Percentiles rank a stretch among this genome's conserved stretches.
phyloP scores from a whole-genome alignment of 2,329 filamentous ascomycete genomes.

The Ambrosiella beaveri region DNA sequence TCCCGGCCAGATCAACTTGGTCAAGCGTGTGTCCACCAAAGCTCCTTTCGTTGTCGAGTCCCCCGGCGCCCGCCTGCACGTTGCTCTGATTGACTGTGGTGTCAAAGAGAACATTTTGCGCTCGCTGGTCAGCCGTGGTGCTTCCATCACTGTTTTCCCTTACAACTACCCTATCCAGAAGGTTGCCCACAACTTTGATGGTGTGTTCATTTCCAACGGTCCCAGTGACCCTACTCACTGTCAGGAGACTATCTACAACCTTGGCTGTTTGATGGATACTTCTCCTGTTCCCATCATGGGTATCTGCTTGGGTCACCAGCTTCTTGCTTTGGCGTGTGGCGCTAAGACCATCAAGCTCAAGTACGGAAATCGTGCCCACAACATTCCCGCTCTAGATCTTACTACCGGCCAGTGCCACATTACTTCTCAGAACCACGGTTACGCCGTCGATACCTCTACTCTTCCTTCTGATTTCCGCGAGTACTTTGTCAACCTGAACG shows the following conservation, averaged over 20 bases:
- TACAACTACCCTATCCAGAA: constrained; percentile 98
- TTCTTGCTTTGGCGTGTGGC: constrained; percentile 76
- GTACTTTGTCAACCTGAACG: constrained; percentile 97
- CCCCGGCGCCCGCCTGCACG: constrained; percentile 65
- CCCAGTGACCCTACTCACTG: constrained; percentile 97
- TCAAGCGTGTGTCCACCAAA: constrained; percentile 93
- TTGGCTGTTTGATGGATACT: constrained; percentile 75
- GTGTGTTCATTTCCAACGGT: constrained; percentile 97
- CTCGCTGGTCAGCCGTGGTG: constrained; percentile 78
- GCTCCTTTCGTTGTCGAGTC: constrained; percentile 90
- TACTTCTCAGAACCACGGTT: constrained; percentile 96
- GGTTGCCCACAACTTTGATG: constrained; percentile 92
- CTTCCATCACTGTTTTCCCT: constrained; percentile 85
- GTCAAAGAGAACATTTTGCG: constrained; percentile 99
- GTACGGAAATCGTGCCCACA: constrained; percentile 97
- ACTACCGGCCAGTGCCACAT: constrained; percentile 97
- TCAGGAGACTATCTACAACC: constrained; percentile 83
- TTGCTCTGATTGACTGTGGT: constrained; percentile 92
- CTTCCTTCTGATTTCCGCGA: constrained; percentile 82
- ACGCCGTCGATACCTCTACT: constrained; percentile 75
- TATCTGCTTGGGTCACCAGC: constrained; percentile 94
- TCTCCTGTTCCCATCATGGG: constrained; percentile 90
- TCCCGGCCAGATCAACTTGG: constrained; percentile 89
- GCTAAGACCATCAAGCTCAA: constrained; percentile 92
- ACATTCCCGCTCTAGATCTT: constrained; percentile 88